Evolutionary conservation across 305 asterid species (phyloP).

Genomic region (Striga hermonthica): DNA sequence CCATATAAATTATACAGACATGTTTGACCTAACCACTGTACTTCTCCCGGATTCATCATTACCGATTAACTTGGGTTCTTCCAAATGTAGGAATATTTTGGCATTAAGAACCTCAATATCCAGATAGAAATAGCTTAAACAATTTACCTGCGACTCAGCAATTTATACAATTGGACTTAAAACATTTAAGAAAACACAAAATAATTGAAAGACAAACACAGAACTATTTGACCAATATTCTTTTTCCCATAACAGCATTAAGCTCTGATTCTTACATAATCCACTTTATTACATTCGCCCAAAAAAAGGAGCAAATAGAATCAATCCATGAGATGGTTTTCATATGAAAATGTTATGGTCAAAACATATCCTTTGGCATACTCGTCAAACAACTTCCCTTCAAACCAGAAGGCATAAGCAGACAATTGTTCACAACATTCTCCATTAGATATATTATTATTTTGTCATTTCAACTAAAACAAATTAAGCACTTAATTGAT

Average conservation of each 20-base stretch:
- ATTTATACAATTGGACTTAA: slow-evolving; percentile 6
- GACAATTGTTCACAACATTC: neutral
- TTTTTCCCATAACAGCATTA: neutral
- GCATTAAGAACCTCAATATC: neutral
- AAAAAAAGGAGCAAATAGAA: slow-evolving; percentile 5
- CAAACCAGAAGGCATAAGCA: neutral
- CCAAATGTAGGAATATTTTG: neutral
- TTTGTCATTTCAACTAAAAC: neutral
- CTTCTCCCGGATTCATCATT: neutral
- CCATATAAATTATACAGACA: too few species aligned
- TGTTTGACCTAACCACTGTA: neutral
- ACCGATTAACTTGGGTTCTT: neutral
- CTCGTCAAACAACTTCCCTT: slow-evolving; percentile 12
- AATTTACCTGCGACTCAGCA: neutral
- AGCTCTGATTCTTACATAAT: neutral
- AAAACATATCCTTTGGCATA: slow-evolving; percentile 7
- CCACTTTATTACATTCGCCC: neutral
- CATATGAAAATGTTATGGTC: neutral
- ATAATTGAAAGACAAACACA: neutral
- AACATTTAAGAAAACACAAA: neutral
- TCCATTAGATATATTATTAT: neutral
- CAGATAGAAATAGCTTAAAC: neutral
- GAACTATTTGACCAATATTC: slow-evolving; percentile 2
- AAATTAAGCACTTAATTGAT: neutral
- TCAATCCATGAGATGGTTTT: neutral